A percentile compares a stretch with the other conserved stretches of the same genome.
phyloP scores from a whole-genome alignment of 1,284 basidiomycete species.

The Puccinia novopanici region DNA sequence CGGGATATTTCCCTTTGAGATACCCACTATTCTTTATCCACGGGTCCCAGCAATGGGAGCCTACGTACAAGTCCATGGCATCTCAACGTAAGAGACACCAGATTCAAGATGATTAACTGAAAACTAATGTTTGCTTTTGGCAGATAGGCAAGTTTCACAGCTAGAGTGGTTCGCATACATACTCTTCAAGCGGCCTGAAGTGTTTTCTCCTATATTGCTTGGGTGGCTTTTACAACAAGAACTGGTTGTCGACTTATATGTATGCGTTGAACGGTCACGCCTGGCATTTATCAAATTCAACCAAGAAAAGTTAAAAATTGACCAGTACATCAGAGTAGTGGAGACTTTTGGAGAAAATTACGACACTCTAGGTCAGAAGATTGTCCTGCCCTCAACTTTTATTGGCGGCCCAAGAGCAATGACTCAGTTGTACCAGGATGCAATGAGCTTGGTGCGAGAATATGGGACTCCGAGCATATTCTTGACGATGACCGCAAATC shows the following conservation, averaged over 20 bases:
- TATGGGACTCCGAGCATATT: constrained; percentile 60
- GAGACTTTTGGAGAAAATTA: not conserved
- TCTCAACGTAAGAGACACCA: not conserved
- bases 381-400: constrained; percentile 60
- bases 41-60: too few relatives aligned
- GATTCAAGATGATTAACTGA: not conserved
- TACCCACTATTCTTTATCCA: constrained; percentile 29
- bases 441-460: too few relatives aligned
- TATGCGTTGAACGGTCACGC: not conserved
- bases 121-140: constrained; percentile 54
- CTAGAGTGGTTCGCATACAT: constrained; percentile 25
- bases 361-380: constrained; percentile 38
- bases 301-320: constrained; percentile 54
- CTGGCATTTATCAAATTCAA: not conserved
- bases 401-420: too few relatives aligned
- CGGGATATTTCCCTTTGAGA: constrained; percentile 6
- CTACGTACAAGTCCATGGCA: too few relatives aligned
- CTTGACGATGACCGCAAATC: constrained; percentile 61
- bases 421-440: too few relatives aligned
- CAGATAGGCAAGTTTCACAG: not conserved
- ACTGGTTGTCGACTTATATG: constrained; percentile 14
- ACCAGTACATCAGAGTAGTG: not conserved
- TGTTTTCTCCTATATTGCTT: constrained; percentile 58
- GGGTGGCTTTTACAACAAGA: constrained; percentile 52
- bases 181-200: not conserved